These are phyloP conservation scores for Tulasnella sp. DNA, from an alignment of 768 basidiomycete genomes.

Conservation along the genomic window DNA sequence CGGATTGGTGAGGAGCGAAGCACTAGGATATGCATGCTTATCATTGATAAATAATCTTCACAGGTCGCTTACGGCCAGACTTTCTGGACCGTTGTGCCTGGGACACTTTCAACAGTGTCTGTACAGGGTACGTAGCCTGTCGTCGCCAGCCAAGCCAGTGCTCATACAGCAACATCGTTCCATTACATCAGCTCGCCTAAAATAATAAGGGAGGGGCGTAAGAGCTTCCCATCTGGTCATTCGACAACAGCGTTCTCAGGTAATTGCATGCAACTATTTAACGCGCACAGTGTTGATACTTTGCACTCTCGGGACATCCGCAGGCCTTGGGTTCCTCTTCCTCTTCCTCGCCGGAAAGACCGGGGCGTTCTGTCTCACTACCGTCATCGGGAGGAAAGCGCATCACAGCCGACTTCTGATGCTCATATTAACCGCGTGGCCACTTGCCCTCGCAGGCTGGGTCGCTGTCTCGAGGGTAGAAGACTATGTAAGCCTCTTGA, in stretches of 20 bases:
- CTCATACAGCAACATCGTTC: conserved; percentile 1
- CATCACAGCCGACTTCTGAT: conserved; percentile 39
- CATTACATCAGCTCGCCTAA: conserved; percentile 26
- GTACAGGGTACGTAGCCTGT: conserved; percentile 41
- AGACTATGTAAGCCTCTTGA: conserved; percentile 45
- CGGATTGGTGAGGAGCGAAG: conserved; percentile 38
- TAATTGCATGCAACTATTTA: too few relatives aligned
- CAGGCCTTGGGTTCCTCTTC: conserved; percentile 44
- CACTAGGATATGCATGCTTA: neutral
- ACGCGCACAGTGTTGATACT: too few relatives aligned
- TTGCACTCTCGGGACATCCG: neutral
- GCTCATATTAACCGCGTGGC: conserved; percentile 40
- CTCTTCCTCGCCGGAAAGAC: conserved; percentile 58
- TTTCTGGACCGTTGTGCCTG: conserved; percentile 57
- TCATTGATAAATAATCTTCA: neutral
- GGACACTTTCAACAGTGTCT: conserved; percentile 37
- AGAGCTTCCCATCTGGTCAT: conserved; percentile 62
- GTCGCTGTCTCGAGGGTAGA: conserved; percentile 53
- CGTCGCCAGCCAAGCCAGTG: conserved; percentile 9
- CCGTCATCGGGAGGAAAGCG: conserved; percentile 30
- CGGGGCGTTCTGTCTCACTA: conserved; percentile 42
- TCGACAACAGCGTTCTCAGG: conserved; percentile 56
- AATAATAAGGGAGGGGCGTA: conserved; percentile 37
- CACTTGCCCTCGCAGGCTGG: conserved; percentile 47
- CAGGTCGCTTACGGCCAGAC: conserved; percentile 49